These are phyloP conservation scores for Pulicaria dysenterica DNA, from an alignment of 129 eudicot species.

Conservation along the genomic window DNA sequence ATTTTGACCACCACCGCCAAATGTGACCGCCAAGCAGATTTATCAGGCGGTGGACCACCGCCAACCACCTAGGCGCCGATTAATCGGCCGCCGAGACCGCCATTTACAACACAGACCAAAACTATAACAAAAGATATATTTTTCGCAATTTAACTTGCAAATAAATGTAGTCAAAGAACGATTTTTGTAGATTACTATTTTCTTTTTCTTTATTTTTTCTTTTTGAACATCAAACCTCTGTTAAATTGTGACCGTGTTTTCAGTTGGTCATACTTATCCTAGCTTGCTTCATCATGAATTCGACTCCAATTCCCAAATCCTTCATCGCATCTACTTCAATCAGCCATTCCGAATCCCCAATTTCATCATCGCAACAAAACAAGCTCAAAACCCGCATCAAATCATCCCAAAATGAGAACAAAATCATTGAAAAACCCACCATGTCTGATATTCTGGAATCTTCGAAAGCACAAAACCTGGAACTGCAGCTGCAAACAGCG, in stretches of 20 bases:
- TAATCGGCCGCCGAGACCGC: too few relatives aligned
- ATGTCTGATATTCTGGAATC: slow-evolving; percentile 67
- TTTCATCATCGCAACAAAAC: slow-evolving; percentile 11
- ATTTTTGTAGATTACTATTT: too few relatives aligned
- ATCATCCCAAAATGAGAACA: background rate
- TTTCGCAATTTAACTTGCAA: too few relatives aligned
- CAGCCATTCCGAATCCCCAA: slow-evolving; percentile 11
- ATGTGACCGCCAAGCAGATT: too few relatives aligned
- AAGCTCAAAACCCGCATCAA: slow-evolving; percentile 13
- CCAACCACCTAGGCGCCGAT: too few relatives aligned
- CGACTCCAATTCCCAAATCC: slow-evolving; percentile 25
- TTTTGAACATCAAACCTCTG: background rate
- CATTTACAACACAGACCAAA: too few relatives aligned
- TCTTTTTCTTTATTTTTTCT: too few relatives aligned
- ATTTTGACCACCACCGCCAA: too few relatives aligned
- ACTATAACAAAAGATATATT: too few relatives aligned
- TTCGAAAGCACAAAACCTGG: slow-evolving; percentile 69
- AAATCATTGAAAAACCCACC: slow-evolving; percentile 29
- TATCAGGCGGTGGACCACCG: too few relatives aligned
- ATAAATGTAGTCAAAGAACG: too few relatives aligned
- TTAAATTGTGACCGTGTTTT: slow-evolving; percentile 6
- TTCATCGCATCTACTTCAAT: slow-evolving; percentile 23
- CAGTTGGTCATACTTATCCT: background rate
- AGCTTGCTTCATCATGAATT: slow-evolving; percentile 24
- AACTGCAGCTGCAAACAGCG: slow-evolving; percentile 54